phyloP scores from a whole-genome alignment of 2,329 filamentous ascomycete species.

The Geoglossum cookeanum region DNA sequence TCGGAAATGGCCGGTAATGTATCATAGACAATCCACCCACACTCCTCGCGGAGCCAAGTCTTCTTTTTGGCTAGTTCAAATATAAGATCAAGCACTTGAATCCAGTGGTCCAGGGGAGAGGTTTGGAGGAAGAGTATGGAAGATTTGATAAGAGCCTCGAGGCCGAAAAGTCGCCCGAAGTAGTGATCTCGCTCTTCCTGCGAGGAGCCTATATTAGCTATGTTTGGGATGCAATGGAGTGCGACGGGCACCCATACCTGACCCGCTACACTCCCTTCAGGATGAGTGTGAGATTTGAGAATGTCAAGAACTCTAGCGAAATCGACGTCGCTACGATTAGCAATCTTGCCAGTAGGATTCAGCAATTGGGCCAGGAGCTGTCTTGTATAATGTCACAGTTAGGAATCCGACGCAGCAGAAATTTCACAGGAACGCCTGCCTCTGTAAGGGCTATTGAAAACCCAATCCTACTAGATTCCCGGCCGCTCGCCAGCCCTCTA shows the following conservation, averaged over 20 bases:
- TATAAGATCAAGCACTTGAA: constrained; percentile 46
- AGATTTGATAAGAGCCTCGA: constrained; percentile 71
- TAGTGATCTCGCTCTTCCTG: constrained; percentile 74
- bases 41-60: constrained; percentile 76
- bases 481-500: constrained; percentile 71
- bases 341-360: constrained; percentile 11
- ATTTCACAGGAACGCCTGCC: constrained; percentile 46
- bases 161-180: constrained; percentile 72
- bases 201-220: constrained; percentile 31
- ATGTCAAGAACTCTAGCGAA: constrained; percentile 29
- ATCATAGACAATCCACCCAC: constrained; percentile 62
- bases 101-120: constrained; percentile 28
- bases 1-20: constrained; percentile 37
- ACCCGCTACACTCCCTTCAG: constrained; percentile 31
- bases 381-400: constrained; percentile 31
- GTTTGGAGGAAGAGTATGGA: constrained; percentile 44
- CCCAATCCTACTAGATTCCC: constrained; percentile 72
- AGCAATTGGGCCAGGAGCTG: constrained; percentile 6
- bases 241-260: constrained; percentile 23
- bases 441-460: constrained; percentile 82
- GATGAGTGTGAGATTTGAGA: constrained; percentile 31
- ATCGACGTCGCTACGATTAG: constrained; percentile 16
- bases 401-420: constrained; percentile 30
- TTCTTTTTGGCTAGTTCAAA: constrained; percentile 62
- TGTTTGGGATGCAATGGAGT: constrained; percentile 21